phyloP scores from a whole-genome alignment of 2,329 filamentous ascomycete species.

The Colletotrichum tabaci region DNA sequence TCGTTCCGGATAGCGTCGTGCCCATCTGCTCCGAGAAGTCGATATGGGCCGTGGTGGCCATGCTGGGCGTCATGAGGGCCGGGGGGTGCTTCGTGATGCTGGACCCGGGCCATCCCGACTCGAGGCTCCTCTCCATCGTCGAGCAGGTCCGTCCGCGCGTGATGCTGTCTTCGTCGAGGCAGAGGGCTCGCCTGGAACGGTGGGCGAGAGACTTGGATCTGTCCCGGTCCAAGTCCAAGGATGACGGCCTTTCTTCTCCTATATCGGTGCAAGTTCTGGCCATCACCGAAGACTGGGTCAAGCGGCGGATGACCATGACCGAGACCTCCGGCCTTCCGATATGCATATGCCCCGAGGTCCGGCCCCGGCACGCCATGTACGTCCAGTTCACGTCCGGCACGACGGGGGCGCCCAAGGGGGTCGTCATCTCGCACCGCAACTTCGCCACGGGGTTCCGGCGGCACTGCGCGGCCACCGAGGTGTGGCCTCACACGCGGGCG shows the following conservation, averaged over 20 bases:
- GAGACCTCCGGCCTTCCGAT: background rate
- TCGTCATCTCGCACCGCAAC: conserved; percentile 6
- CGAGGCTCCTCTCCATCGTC: background rate
- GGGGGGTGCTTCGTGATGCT: conserved; percentile 46
- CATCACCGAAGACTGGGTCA: background rate
- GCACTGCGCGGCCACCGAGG: background rate
- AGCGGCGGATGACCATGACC: no score
- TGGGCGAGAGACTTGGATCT: background rate
- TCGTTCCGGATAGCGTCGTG: conserved; percentile 49
- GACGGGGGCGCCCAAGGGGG: conserved; percentile 1
- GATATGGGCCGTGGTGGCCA: conserved; percentile 41
- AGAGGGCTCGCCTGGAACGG: background rate
- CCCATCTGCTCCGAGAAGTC: conserved; percentile 49
- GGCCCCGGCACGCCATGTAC: background rate
- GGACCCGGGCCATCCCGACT: conserved; percentile 3
- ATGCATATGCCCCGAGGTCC: background rate
- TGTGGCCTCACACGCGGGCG: conserved; percentile 45
- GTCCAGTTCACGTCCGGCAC: conserved; percentile 2
- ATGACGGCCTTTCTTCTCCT: no score
- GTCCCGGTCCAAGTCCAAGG: no score
- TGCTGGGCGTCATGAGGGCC: conserved; percentile 46
- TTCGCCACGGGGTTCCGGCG: background rate
- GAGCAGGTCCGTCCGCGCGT: background rate
- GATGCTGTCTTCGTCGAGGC: background rate
- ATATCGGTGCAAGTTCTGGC: background rate